These are phyloP conservation scores for Pyrus communis DNA, from an alignment of 306 rosid species.

Conservation along the genomic window DNA sequence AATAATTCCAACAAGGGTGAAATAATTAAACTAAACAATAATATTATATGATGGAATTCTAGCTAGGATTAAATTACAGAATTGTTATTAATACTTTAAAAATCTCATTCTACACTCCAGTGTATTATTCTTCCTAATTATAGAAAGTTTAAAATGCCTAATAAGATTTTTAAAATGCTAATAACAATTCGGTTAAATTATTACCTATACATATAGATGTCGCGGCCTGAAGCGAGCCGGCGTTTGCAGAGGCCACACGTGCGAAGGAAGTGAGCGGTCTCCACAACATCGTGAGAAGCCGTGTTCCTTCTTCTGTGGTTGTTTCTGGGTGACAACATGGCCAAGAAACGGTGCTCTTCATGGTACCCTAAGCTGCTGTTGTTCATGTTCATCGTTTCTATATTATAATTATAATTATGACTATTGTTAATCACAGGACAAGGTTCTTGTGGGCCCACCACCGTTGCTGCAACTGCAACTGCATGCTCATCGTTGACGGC, in stretches of 20 bases:
- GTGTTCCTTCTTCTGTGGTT: conserved; percentile 10
- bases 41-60: too few species aligned
- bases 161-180: too few species aligned
- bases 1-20: background rate
- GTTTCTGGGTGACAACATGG: conserved; percentile 36
- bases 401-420: background rate
- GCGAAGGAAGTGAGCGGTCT: conserved; percentile 57
- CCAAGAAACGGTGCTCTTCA: conserved; percentile 4
- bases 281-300: background rate
- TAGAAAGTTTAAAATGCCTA: too few species aligned
- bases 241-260: conserved; percentile 60
- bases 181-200: too few species aligned
- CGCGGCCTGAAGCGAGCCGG: conserved; percentile 56
- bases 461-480: background rate
- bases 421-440: background rate
- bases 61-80: too few species aligned
- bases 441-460: background rate
- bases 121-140: too few species aligned
- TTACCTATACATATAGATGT: conserved; percentile 88
- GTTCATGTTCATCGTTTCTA: background rate
- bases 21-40: background rate
- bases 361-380: background rate
- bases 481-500: conserved; percentile 22
- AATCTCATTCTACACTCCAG: too few species aligned
- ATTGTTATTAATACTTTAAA: too few species aligned